Conservation (phyloP, 148 eudicot genomes). For the Fagopyrum homotropicum region DNA sequence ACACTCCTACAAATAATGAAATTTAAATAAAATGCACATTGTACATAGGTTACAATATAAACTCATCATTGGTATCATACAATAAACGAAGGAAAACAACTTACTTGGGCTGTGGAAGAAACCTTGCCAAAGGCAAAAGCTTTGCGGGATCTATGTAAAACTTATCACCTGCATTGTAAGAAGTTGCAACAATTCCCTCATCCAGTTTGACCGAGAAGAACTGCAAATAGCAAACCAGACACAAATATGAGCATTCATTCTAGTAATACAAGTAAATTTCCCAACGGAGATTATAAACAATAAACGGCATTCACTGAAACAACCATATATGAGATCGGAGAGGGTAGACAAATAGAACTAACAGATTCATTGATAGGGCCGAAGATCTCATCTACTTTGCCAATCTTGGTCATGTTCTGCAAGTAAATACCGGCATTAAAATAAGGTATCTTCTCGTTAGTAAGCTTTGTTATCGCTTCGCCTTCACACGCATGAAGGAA, state of each 20-base stretch:
- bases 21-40: neutral
- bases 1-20: neutral
- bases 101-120: conserved; percentile 95
- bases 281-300: neutral
- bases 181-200: conserved; percentile 88
- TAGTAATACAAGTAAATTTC: neutral
- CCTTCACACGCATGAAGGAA: conserved; percentile 91
- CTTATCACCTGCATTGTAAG: conserved; percentile 76
- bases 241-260: neutral
- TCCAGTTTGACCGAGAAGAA: conserved; percentile 66
- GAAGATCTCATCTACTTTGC: conserved; percentile 89
- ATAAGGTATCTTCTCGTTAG: conserved; percentile 81
- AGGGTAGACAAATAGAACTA: conserved; percentile 17
- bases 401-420: conserved; percentile 84
- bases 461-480: conserved; percentile 87
- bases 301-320: neutral
- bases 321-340: neutral
- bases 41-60: neutral
- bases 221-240: conserved; percentile 25
- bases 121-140: conserved; percentile 84
- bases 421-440: conserved; percentile 90
- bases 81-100: conserved; percentile 17
- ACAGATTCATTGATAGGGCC: conserved; percentile 97
- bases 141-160: conserved; percentile 89
- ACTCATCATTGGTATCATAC: neutral